phyloP scores from a whole-genome alignment of 306 rosid species.

The Canavalia gladiata region DNA sequence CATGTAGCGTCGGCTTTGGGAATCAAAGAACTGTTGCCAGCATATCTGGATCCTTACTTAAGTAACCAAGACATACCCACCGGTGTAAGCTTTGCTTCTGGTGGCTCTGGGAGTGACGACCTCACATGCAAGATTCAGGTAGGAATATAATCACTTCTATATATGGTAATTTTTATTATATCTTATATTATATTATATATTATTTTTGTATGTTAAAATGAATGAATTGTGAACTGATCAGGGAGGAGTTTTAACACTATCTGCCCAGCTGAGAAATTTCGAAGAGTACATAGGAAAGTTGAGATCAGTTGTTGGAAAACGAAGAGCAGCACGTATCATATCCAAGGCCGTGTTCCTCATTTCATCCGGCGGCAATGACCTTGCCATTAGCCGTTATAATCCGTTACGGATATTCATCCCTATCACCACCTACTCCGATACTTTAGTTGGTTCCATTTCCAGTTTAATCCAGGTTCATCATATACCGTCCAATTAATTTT shows the following conservation, averaged over 20 bases:
- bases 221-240: not conserved
- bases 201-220: too few relatives aligned
- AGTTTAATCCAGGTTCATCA: slow-evolving; percentile 51
- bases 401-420: not conserved
- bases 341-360: slow-evolving; percentile 46
- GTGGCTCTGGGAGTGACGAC: slow-evolving; percentile 58
- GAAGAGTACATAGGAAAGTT: slow-evolving; percentile 48
- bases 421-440: slow-evolving; percentile 37
- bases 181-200: too few relatives aligned
- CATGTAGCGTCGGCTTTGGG: slow-evolving; percentile 48
- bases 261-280: slow-evolving; percentile 40
- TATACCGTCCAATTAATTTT: too few relatives aligned
- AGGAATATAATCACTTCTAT: not conserved
- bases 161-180: too few relatives aligned
- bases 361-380: slow-evolving; percentile 58
- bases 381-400: slow-evolving; percentile 35
- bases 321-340: slow-evolving; percentile 36
- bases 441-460: slow-evolving; percentile 12
- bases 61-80: slow-evolving; percentile 43
- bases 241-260: slow-evolving; percentile 43
- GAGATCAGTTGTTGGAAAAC: slow-evolving; percentile 40
- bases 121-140: slow-evolving; percentile 41
- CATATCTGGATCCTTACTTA: slow-evolving; percentile 41
- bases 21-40: slow-evolving; percentile 53
- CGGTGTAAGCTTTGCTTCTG: slow-evolving; percentile 66